These are phyloP conservation scores for Epichloe scottii DNA, from an alignment of 2,329 filamentous ascomycete genomes.

Conservation along the genomic window DNA sequence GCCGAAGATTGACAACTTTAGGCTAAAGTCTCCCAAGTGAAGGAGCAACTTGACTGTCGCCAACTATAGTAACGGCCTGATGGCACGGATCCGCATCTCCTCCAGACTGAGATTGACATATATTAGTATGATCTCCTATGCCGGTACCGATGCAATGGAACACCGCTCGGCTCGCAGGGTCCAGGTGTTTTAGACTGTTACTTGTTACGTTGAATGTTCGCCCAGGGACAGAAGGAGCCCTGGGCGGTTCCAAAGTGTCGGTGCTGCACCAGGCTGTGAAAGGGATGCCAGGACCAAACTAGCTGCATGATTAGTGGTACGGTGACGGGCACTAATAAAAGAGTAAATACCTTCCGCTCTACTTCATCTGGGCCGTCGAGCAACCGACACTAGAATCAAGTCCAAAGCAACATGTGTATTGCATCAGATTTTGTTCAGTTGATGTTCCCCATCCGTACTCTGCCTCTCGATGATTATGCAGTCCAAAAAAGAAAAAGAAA, in stretches of 20 bases:
- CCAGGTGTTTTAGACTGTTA: neutral
- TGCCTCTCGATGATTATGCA: neutral
- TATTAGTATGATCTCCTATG: neutral
- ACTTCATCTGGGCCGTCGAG: no score
- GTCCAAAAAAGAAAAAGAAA: neutral
- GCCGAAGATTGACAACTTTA: neutral
- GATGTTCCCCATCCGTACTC: no score
- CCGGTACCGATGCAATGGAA: neutral
- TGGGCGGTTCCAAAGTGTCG: neutral
- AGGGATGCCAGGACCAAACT: neutral
- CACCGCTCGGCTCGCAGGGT: neutral
- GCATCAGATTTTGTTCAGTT: no score
- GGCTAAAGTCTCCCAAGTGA: neutral
- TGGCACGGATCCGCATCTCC: neutral
- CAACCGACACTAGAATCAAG: no score
- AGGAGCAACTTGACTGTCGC: neutral
- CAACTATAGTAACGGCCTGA: neutral
- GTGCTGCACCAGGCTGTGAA: neutral
- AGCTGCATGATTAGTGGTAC: slow-evolving; percentile 1
- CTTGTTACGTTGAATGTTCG: neutral
- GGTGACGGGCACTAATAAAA: slow-evolving; percentile 5
- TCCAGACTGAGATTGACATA: neutral
- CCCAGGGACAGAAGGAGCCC: neutral
- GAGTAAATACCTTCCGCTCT: no score
- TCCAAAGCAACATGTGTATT: no score